Evolutionary conservation across 768 basidiomycete species (phyloP).

Genomic region (Leucosporidium creatinivorum): DNA sequence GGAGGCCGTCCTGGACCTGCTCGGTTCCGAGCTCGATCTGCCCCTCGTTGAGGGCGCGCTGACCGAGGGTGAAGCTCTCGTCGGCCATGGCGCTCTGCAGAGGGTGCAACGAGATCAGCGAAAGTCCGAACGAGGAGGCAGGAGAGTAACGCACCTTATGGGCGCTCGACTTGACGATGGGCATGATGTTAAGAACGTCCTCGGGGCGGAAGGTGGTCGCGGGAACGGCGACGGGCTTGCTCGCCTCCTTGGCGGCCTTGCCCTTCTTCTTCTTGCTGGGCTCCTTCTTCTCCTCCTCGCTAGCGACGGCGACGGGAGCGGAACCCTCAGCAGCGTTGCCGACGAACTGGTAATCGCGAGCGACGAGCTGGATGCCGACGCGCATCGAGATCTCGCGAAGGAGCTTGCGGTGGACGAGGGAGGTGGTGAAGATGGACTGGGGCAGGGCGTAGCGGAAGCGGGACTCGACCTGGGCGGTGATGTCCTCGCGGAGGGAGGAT

Average conservation of each 20-base stretch:
- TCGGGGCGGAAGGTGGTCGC: constrained; percentile 40
- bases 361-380: constrained; percentile 44
- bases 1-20: constrained; percentile 44
- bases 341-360: constrained; percentile 42
- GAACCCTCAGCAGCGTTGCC: constrained; percentile 10
- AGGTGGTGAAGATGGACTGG: constrained; percentile 38
- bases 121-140: background rate
- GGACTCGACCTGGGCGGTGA: constrained; percentile 39
- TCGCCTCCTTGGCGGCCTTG: constrained; percentile 35
- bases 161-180: constrained; percentile 43
- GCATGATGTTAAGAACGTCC: constrained; percentile 44
- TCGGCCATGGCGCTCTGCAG: constrained; percentile 43
- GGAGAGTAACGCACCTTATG: constrained; percentile 39
- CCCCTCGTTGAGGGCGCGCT: constrained; percentile 41
- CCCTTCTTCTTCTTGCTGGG: constrained; percentile 30
- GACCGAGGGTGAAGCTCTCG: constrained; percentile 44
- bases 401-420: constrained; percentile 38
- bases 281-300: constrained; percentile 4
- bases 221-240: background rate
- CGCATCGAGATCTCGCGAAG: constrained; percentile 45
- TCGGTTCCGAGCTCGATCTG: constrained; percentile 44
- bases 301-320: background rate
- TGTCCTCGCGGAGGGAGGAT: constrained; percentile 37
- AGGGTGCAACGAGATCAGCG: background rate
- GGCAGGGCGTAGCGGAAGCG: constrained; percentile 44